Base-by-base conservation (phyloP, 345 rosid genomes). In the Hibiscus tridactylites region DNA sequence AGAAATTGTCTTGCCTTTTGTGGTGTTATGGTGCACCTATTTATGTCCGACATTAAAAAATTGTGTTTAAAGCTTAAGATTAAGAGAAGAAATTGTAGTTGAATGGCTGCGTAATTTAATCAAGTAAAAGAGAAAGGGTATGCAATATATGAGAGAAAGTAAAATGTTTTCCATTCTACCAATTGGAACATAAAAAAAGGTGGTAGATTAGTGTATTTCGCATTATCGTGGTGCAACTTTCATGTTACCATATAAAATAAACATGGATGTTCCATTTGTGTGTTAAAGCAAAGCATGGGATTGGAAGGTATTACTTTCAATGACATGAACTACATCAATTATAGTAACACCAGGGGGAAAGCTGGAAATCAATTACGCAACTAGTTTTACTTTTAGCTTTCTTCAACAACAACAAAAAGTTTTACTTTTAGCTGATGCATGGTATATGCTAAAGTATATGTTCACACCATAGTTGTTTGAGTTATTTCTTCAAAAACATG, bases 361-460 rank as follows among this genome's bases (percentile, higher is more conserved):
- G 10, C 42, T 33, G 13, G 10, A 37, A 10, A 56, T 70, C 29
- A 37, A 35, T 10, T 31, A 19, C 16, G 47, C 63, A 35, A 69
- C 6, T 12, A 37, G 11, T 58, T 58, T 24, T 58, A 58, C 47
- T 47, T 35, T 15, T 2, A 16, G 2, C 28, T 46, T 35, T 35
- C 7, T 35, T 35, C 6, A 35, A 35, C 5, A 1, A 21, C 24
- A 21, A 21, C 5, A 35, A 35, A 35, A 35, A 35, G 6, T 4
- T 4, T 35, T 0, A 35, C 37, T 47, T 35, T 15, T 2, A 16
- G 2, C 37, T 46, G 24, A 56, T 44, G 61, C 12, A 56, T 56
- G 71, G 76, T 63, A 79, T 69, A 76, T 73, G 65, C 49, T 24
- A 46, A 71, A 61, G 76, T 29, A 17, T 52, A 49, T 26, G 10